Conservation (phyloP, 1,284 basidiomycete species). For the Salmacisia buchloeana region DNA sequence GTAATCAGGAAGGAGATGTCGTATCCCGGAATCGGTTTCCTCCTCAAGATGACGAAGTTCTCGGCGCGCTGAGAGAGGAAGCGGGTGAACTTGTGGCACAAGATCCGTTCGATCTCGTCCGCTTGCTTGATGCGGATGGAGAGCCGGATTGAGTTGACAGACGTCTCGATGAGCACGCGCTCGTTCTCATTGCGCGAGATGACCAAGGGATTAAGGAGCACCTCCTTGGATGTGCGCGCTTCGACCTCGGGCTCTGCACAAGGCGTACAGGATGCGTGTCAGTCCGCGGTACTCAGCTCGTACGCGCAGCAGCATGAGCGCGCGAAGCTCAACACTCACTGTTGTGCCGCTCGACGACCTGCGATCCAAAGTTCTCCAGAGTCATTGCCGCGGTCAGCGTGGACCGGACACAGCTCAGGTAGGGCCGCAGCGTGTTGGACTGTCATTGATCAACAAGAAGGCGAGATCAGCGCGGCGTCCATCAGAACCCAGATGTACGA, state of each 20-base stretch:
- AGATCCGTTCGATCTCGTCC: slow-evolving; percentile 94
- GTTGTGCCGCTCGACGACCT: slow-evolving; percentile 95
- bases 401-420: slow-evolving; percentile 88
- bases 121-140: slow-evolving; percentile 99
- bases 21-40: slow-evolving; percentile 87
- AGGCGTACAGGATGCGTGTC: slow-evolving; percentile 4
- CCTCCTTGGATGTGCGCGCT: slow-evolving; percentile 55
- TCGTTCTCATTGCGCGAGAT: slow-evolving; percentile 97
- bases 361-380: slow-evolving; percentile 93
- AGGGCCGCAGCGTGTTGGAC: slow-evolving; percentile 75
- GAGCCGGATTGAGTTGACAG: slow-evolving; percentile 90
- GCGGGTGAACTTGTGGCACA: slow-evolving; percentile 97
- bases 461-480: neutral
- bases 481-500: neutral
- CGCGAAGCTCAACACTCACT: slow-evolving; percentile 55
- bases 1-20: slow-evolving; percentile 99
- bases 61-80: slow-evolving; percentile 99
- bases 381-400: slow-evolving; percentile 96
- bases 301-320: neutral
- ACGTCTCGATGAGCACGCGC: slow-evolving; percentile 90
- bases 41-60: slow-evolving; percentile 87
- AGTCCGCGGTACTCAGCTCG: neutral
- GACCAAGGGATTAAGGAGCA: slow-evolving; percentile 81
- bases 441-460: neutral
- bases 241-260: slow-evolving; percentile 63